Conservation (phyloP, 1,284 basidiomycete species). For the Exsudoporus floridanus region DNA sequence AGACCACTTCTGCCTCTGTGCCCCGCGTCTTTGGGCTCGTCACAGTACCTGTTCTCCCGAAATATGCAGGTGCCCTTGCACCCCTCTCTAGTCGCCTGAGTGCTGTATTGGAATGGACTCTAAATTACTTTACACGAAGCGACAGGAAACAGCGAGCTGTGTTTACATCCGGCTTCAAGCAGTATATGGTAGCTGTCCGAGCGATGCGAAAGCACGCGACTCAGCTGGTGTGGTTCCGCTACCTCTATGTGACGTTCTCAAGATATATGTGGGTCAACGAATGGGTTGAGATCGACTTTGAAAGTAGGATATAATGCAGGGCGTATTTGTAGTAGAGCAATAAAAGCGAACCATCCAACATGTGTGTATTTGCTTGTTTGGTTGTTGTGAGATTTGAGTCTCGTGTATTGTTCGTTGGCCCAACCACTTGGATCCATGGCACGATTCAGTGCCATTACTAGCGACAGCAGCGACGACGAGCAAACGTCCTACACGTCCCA, state of each 20-base stretch:
- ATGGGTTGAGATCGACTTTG: slow-evolving; percentile 47
- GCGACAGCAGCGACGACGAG: slow-evolving; percentile 44
- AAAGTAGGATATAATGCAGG: background rate
- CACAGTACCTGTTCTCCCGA: slow-evolving; percentile 55
- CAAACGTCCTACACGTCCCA: slow-evolving; percentile 25
- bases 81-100: slow-evolving; percentile 49
- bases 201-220: slow-evolving; percentile 77
- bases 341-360: too few species aligned
- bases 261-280: slow-evolving; percentile 93
- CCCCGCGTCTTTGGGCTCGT: slow-evolving; percentile 59
- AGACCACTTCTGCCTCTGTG: slow-evolving; percentile 21
- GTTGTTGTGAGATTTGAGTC: slow-evolving; percentile 12
- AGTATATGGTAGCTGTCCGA: slow-evolving; percentile 57
- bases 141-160: slow-evolving; percentile 10
- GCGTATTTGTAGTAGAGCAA: background rate
- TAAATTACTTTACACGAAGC: slow-evolving; percentile 11
- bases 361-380: slow-evolving; percentile 34
- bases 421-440: slow-evolving; percentile 34
- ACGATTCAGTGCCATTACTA: slow-evolving; percentile 43
- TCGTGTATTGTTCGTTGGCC: slow-evolving; percentile 24
- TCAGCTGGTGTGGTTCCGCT: slow-evolving; percentile 90
- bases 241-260: slow-evolving; percentile 81
- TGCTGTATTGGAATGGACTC: slow-evolving; percentile 28
- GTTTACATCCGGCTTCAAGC: slow-evolving; percentile 54
- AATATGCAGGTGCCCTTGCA: slow-evolving; percentile 59